phyloP scores from a whole-genome alignment of 768 basidiomycete species.

The Cyathus striatus region DNA sequence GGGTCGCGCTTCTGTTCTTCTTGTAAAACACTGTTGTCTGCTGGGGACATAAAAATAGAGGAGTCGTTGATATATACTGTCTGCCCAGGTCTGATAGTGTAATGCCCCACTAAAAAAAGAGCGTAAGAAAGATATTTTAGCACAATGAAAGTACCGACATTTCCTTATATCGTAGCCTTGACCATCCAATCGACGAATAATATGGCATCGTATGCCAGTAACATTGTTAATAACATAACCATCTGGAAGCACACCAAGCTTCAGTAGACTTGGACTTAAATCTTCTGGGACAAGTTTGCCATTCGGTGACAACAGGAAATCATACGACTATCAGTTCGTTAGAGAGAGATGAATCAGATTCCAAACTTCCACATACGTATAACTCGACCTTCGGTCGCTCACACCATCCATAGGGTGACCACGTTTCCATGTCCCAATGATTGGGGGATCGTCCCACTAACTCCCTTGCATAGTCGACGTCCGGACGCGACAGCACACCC shows the following conservation, averaged over 20 bases:
- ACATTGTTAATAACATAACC: conserved; percentile 78
- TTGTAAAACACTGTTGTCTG: conserved; percentile 21
- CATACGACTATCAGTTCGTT: conserved; percentile 78
- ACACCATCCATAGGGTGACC: conserved; percentile 75
- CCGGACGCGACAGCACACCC: conserved; percentile 67
- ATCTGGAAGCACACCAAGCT: conserved; percentile 54
- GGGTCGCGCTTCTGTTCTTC: conserved; percentile 22
- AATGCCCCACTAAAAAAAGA: conserved; percentile 63
- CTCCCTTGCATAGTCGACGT: conserved; percentile 77
- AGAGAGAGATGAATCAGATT: too few species aligned
- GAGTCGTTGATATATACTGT: conserved; percentile 76
- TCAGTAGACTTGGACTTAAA: conserved; percentile 58
- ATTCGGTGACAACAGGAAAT: conserved; percentile 71
- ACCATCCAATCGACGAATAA: conserved; percentile 76
- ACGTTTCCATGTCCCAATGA: conserved; percentile 46
- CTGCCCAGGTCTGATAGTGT: conserved; percentile 76
- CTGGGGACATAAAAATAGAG: conserved; percentile 29
- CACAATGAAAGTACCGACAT: conserved; percentile 39
- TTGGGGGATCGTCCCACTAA: conserved; percentile 53
- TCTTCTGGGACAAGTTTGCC: conserved; percentile 60
- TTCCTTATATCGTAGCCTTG: conserved; percentile 84
- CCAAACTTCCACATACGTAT: conserved; percentile 49
- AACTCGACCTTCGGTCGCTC: conserved; percentile 60
- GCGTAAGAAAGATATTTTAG: conserved; percentile 4
- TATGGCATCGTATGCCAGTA: conserved; percentile 71